These are phyloP conservation scores for Malus hybrid DNA, from an alignment of 331 rosid genomes.

Conservation along the genomic window DNA sequence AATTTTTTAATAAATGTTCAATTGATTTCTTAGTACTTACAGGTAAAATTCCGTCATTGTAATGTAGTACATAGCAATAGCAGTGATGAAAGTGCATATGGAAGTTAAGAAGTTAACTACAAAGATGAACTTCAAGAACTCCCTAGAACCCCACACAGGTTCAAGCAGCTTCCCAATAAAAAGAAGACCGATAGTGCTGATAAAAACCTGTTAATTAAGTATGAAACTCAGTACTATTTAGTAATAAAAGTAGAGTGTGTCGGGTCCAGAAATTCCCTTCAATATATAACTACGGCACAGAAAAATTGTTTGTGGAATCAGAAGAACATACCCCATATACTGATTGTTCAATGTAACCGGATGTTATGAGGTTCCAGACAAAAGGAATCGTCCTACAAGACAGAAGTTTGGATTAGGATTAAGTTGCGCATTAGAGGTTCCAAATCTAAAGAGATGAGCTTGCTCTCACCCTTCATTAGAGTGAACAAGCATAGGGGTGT, in stretches of 20 bases:
- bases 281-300: background rate
- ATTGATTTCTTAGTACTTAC: slow-evolving; percentile 45
- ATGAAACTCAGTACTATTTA: background rate
- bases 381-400: slow-evolving; percentile 85
- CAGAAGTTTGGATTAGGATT: background rate
- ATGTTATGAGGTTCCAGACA: slow-evolving; percentile 81
- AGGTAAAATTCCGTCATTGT: slow-evolving; percentile 65
- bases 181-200: slow-evolving; percentile 63
- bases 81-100: slow-evolving; percentile 70
- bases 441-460: background rate
- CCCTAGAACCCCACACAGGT: slow-evolving; percentile 91
- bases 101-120: slow-evolving; percentile 69
- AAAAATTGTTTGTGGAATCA: background rate
- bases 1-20: background rate
- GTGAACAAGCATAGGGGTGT: background rate
- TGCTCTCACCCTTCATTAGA: background rate
- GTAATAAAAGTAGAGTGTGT: background rate
- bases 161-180: slow-evolving; percentile 87
- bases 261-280: background rate
- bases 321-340: slow-evolving; percentile 55
- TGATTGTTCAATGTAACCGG: slow-evolving; percentile 78
- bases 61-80: slow-evolving; percentile 74
- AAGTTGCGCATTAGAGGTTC: slow-evolving; percentile 5
- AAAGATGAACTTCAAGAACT: slow-evolving; percentile 86
- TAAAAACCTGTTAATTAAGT: slow-evolving; percentile 40